Evolutionary conservation across 345 rosid species (phyloP), one percentile per base, ranked within the genome.

Genomic region (Eutrema yunnanense): DNA sequence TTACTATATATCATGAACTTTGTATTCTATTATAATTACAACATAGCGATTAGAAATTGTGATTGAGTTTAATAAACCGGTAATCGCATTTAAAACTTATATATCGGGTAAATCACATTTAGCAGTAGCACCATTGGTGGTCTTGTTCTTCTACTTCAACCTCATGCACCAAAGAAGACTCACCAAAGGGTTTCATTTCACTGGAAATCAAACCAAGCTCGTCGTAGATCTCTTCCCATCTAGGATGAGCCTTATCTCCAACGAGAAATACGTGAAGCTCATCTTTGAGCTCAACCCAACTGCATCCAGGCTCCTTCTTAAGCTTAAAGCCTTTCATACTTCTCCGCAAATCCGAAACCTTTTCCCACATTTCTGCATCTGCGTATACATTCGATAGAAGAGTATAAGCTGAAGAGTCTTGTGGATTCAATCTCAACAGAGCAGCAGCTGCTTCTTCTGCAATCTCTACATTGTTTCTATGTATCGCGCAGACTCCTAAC

Each of bases 231-330:
- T 87, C 96, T 68, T 73, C 73, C 27, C 80, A 79, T 73, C 74
- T 84, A 40, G 92, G 88, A 82, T 91, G 96, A 75, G 88, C 82
- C 69, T 82, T 82, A 67, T 89, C 93, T 13, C 84, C 87, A 53
- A 75, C 82, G 58, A 86, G 86, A 79, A 94, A 94, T 57, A 85
- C 65, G 53, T 89, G 93, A 30, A 94, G 81, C 79, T 84, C 93
- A 61, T 89, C 92, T 77, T 84, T 89, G 27, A 91, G 70, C 83
- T 89, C 95, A 50, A 94, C 84, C 97, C 97, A 91, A 81, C 98
- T 91, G 74, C 95, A 94, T 55, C 97, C 96, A 6, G 96, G 97
- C 80, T 94, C 96, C 81, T 94, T 94, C 80, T 83, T 89, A 41
- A 89, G 82, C 79, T 80, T 88, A 12, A 76, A 79, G 59, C 83